Evolutionary conservation across 2,329 filamentous ascomycete genomes (phyloP).

Genomic region (Graphium sp.): DNA sequence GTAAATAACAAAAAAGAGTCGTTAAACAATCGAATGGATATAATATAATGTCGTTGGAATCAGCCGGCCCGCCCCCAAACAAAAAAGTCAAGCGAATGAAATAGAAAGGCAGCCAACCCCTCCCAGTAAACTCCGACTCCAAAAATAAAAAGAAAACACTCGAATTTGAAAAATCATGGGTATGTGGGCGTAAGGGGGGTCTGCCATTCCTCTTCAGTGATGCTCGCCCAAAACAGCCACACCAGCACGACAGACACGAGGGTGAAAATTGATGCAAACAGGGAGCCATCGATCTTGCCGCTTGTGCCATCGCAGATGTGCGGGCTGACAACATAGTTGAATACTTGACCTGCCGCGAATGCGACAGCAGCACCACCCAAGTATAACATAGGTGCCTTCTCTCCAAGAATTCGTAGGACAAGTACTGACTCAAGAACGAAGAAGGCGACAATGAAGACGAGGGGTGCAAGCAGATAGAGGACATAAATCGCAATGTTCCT

Average conservation of each 20-base stretch:
- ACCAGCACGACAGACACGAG: conserved; percentile 65
- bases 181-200: conserved; percentile 28
- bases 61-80: too few relatives aligned
- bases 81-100: conserved; percentile 3
- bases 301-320: conserved; percentile 73
- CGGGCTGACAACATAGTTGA: conserved; percentile 85
- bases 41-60: too few relatives aligned
- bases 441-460: conserved; percentile 79
- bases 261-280: conserved; percentile 91
- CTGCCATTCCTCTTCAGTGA: conserved; percentile 97
- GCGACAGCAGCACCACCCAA: conserved; percentile 56
- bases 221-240: conserved; percentile 97
- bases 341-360: conserved; percentile 86
- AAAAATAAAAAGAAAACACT: conserved; percentile 1
- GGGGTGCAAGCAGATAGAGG: conserved; percentile 75
- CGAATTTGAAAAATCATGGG: conserved; percentile 7
- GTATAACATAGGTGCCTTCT: conserved; percentile 86
- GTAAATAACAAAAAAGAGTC: too few relatives aligned
- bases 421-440: conserved; percentile 71
- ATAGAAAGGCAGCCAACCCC: too few relatives aligned
- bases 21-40: too few relatives aligned
- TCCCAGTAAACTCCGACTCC: neutral
- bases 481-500: conserved; percentile 81
- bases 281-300: conserved; percentile 78
- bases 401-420: conserved; percentile 72